phyloP scores from a whole-genome alignment of 805 yeast genomes.

The Kodamaea neixiangensis region DNA sequence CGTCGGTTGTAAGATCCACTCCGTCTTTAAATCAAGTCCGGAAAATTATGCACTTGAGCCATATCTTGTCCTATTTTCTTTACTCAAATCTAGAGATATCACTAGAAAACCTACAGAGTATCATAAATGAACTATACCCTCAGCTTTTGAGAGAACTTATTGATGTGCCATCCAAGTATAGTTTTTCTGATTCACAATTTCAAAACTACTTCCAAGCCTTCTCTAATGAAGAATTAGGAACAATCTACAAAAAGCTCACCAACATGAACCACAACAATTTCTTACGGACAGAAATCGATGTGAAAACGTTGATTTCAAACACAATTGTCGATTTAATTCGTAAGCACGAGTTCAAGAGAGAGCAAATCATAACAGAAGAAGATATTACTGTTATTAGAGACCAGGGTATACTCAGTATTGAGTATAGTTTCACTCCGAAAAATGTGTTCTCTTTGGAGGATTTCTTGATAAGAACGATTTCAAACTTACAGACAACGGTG shows the following conservation, averaged over 20 bases:
- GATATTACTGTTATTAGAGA: neutral
- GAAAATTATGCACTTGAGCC: neutral
- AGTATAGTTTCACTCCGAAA: too few relatives aligned
- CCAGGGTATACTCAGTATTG: neutral
- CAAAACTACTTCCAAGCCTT: slow-evolving; percentile 8
- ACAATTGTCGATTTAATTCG: neutral
- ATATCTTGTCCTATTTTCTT: neutral
- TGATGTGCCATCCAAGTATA: slow-evolving; percentile 13
- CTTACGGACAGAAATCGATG: neutral
- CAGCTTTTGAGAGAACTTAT: slow-evolving; percentile 8
- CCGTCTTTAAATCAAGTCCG: neutral
- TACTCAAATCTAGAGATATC: neutral
- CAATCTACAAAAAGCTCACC: neutral
- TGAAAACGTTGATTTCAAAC: neutral
- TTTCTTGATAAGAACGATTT: neutral
- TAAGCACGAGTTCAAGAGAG: neutral
- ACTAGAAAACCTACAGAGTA: slow-evolving; percentile 2
- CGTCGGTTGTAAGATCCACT: neutral
- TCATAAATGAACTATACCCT: neutral
- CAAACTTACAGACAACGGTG: neutral
- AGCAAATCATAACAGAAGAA: neutral
- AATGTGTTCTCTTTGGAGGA: neutral
- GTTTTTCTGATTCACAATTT: slow-evolving; percentile 6
- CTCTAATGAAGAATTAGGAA: neutral
- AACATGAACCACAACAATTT: neutral